phyloP scores from a whole-genome alignment of 2,329 filamentous ascomycete genomes.

The Aureobasidium sp. region DNA sequence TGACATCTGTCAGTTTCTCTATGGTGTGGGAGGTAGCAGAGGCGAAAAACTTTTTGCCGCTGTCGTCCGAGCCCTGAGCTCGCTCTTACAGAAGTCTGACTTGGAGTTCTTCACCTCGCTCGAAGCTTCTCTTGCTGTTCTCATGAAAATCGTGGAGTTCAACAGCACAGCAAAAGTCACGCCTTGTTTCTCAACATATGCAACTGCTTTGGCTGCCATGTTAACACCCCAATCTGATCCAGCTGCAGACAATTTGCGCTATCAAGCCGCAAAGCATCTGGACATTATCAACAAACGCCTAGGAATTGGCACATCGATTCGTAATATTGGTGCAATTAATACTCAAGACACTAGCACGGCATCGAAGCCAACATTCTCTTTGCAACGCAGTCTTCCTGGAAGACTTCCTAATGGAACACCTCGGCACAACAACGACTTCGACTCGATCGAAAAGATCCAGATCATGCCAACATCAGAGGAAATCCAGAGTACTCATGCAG shows the following conservation, averaged over 20 bases:
- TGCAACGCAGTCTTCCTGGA: constrained; percentile 25
- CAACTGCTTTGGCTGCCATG: not conserved
- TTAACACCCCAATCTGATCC: not conserved
- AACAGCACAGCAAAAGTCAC: constrained; percentile 17
- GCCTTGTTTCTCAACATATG: not conserved
- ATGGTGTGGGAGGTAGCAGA: constrained; percentile 34
- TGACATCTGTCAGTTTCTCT: constrained; percentile 41
- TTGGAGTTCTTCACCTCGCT: constrained; percentile 2
- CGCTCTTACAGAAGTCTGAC: not conserved
- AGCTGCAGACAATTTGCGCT: not conserved
- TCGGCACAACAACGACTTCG: constrained; percentile 47
- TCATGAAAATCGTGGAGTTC: constrained; percentile 16
- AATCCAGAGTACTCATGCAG: constrained; percentile 36
- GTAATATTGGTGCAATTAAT: not conserved
- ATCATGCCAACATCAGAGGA: constrained; percentile 47
- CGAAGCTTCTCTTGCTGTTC: constrained; percentile 16
- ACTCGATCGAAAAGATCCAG: constrained; percentile 40
- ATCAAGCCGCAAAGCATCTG: constrained; percentile 1
- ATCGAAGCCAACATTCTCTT: constrained; percentile 3
- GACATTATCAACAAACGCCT: not conserved
- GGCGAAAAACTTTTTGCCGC: constrained; percentile 30
- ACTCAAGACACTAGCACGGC: not conserved
- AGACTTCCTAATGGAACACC: constrained; percentile 27
- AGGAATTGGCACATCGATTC: not conserved
- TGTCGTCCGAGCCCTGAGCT: not conserved